phyloP scores from a whole-genome alignment of 2,329 filamentous ascomycete species.

The Elsinoe perseae region DNA sequence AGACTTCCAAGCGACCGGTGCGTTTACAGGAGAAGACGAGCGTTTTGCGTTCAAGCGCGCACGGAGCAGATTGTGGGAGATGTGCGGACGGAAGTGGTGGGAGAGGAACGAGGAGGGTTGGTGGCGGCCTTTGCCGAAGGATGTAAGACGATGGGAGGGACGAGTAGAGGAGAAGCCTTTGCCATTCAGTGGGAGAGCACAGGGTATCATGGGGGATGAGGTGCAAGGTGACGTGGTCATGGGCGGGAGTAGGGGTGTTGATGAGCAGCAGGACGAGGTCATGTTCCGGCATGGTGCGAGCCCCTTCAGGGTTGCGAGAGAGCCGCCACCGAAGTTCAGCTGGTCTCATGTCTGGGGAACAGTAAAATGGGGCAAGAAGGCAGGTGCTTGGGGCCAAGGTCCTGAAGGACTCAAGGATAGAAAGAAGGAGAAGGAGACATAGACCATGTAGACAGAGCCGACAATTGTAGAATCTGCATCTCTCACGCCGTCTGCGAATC shows the following conservation, averaged over 20 bases:
- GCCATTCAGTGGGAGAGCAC: conserved; percentile 15
- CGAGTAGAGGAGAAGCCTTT: conserved; percentile 14
- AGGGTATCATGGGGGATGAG: conserved; percentile 16
- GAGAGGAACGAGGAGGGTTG: conserved; percentile 52
- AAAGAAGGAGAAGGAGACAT: conserved; percentile 26
- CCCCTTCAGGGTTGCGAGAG: conserved; percentile 38
- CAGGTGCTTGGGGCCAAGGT: conserved; percentile 46
- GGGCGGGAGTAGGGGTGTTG: conserved; percentile 20
- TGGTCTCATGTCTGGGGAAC: conserved; percentile 50
- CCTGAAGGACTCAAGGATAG: conserved; percentile 40
- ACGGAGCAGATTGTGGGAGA: conserved; percentile 70
- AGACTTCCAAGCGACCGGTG: conserved; percentile 60
- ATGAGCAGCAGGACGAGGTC: conserved; percentile 27
- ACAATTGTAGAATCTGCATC: not conserved
- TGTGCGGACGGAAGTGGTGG: conserved; percentile 69
- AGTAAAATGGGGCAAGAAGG: conserved; percentile 46
- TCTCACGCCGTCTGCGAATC: too few relatives aligned
- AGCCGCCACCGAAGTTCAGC: conserved; percentile 44
- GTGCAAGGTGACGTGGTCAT: conserved; percentile 23
- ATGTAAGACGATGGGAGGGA: conserved; percentile 60
- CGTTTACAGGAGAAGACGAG: conserved; percentile 74
- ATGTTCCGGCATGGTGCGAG: conserved; percentile 39
- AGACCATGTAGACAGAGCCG: not conserved
- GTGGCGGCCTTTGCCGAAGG: conserved; percentile 59
- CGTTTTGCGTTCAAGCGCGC: conserved; percentile 74